Base-by-base conservation (phyloP, 129 eudicot genomes). In the carrot (Daucus carota) region DNA sequence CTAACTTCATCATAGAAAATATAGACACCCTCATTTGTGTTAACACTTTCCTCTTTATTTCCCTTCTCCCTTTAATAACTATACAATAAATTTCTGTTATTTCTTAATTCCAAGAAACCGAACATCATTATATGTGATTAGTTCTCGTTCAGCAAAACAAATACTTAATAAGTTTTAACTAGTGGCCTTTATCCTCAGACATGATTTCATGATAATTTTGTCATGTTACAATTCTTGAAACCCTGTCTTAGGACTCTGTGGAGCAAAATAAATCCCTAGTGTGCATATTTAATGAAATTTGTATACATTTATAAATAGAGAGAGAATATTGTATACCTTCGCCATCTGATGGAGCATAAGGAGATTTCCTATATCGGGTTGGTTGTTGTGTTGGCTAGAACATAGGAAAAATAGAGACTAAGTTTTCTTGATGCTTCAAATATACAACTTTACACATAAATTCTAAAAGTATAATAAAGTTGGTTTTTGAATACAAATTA, bases 381-480 rank as follows among this genome's bases (percentile, higher is more conserved):
- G 92, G 99, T 78, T 95, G 99, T 81, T 95, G 99, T 28, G 99
- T 89, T 79, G 99, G 99, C 99, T 95, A 81, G 72, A 88, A 71
- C 16, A 80, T 48, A 78, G 41, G 75, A 69, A 26, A 32, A 67
- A 57, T n/a, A 54, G 14, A 73, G 69, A 29, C 47, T 18, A 66
- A 75, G 71, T 33, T 65, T 65, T 38, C 36, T 72, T 40, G 7
- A 76, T 3, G 36, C 59, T 20, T 50, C 24, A 9, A 57, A 57
- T 57, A 9, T 24, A 15, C 57, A 11, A 40, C 10, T 40, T 20
- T 5, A 38, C 47, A 18, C 73, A 70, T 70, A 28, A 70, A 70
- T 54, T 1, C 15, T n/a, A n/a, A 18, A 11, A 40, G 10, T 22
- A 36, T 16, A 3, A 70, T 18, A 32, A 70, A 33, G 24, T 8